phyloP scores from a whole-genome alignment of 2,329 filamentous ascomycete genomes.

The Byssothecium circinans region DNA sequence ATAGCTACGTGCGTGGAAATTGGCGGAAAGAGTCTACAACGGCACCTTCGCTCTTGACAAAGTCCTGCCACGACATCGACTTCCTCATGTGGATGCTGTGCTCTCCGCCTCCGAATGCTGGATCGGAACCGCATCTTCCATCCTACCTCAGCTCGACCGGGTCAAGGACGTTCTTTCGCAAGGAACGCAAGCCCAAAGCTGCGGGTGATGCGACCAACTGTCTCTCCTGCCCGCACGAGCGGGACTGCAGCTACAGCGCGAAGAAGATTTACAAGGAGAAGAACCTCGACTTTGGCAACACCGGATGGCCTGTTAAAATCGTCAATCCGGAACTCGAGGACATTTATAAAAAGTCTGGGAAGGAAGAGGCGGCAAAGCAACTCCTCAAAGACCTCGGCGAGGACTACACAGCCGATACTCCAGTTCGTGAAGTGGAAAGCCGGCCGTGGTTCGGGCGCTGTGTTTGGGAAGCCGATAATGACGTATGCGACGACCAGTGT shows the following conservation, averaged over 20 bases:
- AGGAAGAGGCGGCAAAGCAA: constrained; percentile 54
- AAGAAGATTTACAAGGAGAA: constrained; percentile 77
- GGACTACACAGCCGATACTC: constrained; percentile 61
- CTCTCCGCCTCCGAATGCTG: constrained; percentile 59
- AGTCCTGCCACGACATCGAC: constrained; percentile 96
- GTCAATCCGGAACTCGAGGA: constrained; percentile 93
- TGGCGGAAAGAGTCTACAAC: constrained; percentile 80
- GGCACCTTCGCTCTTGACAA: constrained; percentile 85
- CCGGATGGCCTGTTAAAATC: constrained; percentile 80
- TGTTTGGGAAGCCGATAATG: constrained; percentile 90
- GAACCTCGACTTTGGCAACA: constrained; percentile 67
- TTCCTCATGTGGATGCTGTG: constrained; percentile 88
- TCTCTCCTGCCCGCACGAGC: constrained; percentile 73
- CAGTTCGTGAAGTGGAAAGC: constrained; percentile 51
- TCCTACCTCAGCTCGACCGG: constrained; percentile 75
- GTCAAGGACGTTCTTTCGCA: constrained; percentile 75
- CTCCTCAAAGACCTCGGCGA: constrained; percentile 54
- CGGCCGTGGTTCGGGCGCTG: constrained; percentile 85
- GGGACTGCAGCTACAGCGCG: constrained; percentile 80
- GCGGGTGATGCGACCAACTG: constrained; percentile 86
- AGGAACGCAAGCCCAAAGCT: constrained; percentile 70
- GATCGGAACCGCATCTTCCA: constrained; percentile 68
- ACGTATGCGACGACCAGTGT: constrained; percentile 89
- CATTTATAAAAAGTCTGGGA: constrained; percentile 53
- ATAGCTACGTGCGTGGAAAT: constrained; percentile 65